Conservation (phyloP, 1,284 basidiomycete genomes). For the Sphagnurus paluster region DNA sequence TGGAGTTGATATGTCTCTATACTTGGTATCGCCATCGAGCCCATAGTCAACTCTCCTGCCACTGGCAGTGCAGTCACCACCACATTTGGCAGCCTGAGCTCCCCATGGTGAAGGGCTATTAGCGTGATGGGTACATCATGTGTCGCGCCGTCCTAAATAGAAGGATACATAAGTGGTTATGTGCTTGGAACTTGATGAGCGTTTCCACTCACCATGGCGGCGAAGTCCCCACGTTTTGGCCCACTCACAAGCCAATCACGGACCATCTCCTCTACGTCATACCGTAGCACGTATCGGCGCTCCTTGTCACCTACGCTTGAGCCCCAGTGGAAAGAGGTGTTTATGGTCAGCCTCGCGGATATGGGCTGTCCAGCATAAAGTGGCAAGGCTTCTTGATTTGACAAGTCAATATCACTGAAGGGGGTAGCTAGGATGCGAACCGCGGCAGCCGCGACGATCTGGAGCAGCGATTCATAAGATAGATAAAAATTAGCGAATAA, state of each 20-base stretch:
- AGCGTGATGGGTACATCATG: slow-evolving; percentile 64
- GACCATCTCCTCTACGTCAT: slow-evolving; percentile 74
- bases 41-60: slow-evolving; percentile 51
- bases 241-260: slow-evolving; percentile 85
- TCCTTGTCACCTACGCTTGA: slow-evolving; percentile 41
- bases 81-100: slow-evolving; percentile 71
- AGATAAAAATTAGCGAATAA: neutral
- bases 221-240: slow-evolving; percentile 74
- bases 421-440: slow-evolving; percentile 49
- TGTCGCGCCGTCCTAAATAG: slow-evolving; percentile 53
- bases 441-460: slow-evolving; percentile 75
- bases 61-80: slow-evolving; percentile 58
- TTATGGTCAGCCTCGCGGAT: slow-evolving; percentile 59
- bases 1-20: slow-evolving; percentile 75
- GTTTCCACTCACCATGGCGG: slow-evolving; percentile 51
- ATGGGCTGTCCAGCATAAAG: slow-evolving; percentile 83
- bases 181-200: neutral
- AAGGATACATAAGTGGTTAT: neutral
- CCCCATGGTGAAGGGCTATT: slow-evolving; percentile 78
- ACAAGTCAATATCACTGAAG: slow-evolving; percentile 31
- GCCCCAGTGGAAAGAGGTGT: slow-evolving; percentile 76
- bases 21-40: slow-evolving; percentile 57
- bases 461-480: slow-evolving; percentile 1
- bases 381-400: slow-evolving; percentile 33
- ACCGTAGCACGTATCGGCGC: slow-evolving; percentile 58